Evolutionary conservation across 768 basidiomycete species (phyloP).

Genomic region (Kwoniella bestiolae): DNA sequence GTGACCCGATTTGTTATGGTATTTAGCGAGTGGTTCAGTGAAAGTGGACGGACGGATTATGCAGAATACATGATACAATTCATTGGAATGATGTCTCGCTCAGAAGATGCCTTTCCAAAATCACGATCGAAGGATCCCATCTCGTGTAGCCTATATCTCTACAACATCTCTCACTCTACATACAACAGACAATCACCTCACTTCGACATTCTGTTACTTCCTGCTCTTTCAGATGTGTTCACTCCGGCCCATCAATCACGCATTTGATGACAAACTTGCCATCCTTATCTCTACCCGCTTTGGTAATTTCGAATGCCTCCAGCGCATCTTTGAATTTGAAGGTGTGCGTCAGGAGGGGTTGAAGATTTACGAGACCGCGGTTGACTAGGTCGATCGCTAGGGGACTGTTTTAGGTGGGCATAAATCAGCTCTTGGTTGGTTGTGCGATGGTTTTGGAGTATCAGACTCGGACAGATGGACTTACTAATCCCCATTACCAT

Average conservation of each 20-base stretch:
- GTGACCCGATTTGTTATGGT: no score
- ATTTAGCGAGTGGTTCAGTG: no score
- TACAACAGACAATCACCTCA: not conserved
- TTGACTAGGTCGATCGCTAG: slow-evolving; percentile 82
- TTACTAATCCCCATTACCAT: slow-evolving; percentile 51
- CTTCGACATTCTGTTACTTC: no score
- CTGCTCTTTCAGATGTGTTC: not conserved
- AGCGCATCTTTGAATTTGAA: slow-evolving; percentile 76
- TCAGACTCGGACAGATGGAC: no score
- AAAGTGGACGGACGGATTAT: no score
- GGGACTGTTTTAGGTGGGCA: slow-evolving; percentile 62
- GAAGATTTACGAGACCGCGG: slow-evolving; percentile 80
- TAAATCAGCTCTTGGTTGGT: slow-evolving; percentile 46
- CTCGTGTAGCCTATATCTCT: no score
- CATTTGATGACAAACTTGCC: slow-evolving; percentile 88
- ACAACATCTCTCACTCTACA: not conserved
- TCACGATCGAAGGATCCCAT: no score
- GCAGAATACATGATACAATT: no score
- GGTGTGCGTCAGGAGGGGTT: slow-evolving; percentile 87
- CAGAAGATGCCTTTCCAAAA: no score
- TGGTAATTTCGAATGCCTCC: slow-evolving; percentile 79
- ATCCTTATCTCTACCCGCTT: slow-evolving; percentile 77
- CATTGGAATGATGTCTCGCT: no score
- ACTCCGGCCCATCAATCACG: slow-evolving; percentile 67
- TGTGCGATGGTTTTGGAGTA: no score